Conservation (phyloP, 805 yeast species). For the Saccharomycopsis capsularis region DNA sequence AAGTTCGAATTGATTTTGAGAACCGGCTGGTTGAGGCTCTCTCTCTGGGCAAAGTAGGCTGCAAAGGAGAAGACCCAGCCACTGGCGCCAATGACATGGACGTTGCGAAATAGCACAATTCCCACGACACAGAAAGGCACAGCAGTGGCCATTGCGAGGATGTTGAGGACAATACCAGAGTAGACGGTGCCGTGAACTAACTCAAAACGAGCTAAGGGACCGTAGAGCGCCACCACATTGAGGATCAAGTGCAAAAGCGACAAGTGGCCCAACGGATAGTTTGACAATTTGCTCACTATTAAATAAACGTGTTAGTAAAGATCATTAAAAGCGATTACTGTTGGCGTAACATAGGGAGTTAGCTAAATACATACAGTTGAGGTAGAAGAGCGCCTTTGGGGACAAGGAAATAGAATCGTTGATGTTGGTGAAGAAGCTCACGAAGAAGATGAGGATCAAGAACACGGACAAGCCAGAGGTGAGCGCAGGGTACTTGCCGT, state of each 20-base stretch:
- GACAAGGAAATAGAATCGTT: conserved; percentile 40
- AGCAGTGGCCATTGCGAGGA: conserved; percentile 64
- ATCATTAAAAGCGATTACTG: background rate
- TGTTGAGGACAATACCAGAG: conserved; percentile 72
- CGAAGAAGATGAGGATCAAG: conserved; percentile 13
- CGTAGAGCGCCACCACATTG: conserved; percentile 50
- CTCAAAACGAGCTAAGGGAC: conserved; percentile 63
- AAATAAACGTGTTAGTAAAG: background rate
- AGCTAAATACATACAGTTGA: conserved; percentile 31
- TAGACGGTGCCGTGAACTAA: conserved; percentile 72
- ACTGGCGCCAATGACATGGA: conserved; percentile 59
- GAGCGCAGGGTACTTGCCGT: conserved; percentile 20
- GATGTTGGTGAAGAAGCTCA: conserved; percentile 20
- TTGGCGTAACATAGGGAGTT: too few species aligned
- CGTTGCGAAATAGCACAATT: conserved; percentile 41
- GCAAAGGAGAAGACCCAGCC: conserved; percentile 68
- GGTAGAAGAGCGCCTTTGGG: conserved; percentile 46
- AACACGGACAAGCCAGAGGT: conserved; percentile 19
- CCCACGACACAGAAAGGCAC: conserved; percentile 52
- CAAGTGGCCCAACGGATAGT: conserved; percentile 68
- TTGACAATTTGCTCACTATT: conserved; percentile 35
- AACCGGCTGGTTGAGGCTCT: conserved; percentile 36
- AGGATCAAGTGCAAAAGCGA: conserved; percentile 52
- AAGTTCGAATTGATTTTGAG: conserved; percentile 34
- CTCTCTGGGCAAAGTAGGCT: conserved; percentile 51